phyloP scores from a whole-genome alignment of 2,329 filamentous ascomycete genomes.

The Aspergillus neotritici region DNA sequence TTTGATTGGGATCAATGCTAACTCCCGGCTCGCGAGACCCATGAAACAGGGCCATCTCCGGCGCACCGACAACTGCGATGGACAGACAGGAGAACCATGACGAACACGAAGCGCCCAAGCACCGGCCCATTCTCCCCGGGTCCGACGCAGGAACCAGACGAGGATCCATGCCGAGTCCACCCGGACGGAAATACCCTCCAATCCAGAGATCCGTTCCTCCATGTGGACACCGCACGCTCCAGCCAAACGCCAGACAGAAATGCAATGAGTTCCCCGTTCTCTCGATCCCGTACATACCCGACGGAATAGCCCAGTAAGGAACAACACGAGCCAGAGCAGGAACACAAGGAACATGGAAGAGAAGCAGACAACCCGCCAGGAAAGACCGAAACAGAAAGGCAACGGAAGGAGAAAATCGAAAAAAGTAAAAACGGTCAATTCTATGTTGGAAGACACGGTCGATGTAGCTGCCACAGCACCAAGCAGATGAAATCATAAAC shows the following conservation, averaged over 20 bases:
- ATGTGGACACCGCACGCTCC: conserved; percentile 28
- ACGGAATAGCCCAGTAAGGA: not conserved
- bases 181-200: conserved; percentile 26
- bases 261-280: conserved; percentile 25
- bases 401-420: conserved; percentile 12
- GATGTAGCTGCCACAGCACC: conserved; percentile 37
- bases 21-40: conserved; percentile 28
- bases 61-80: conserved; percentile 20
- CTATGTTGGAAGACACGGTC: conserved; percentile 37
- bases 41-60: conserved; percentile 20
- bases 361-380: conserved; percentile 3
- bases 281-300: too few relatives aligned
- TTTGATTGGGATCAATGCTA: conserved; percentile 15
- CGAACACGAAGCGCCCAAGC: conserved; percentile 24
- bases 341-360: conserved; percentile 20
- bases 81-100: conserved; percentile 24
- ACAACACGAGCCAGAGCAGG: conserved; percentile 14
- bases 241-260: conserved; percentile 41
- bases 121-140: conserved; percentile 32
- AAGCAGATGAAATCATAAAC: conserved; percentile 36
- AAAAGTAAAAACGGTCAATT: conserved; percentile 31
- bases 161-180: conserved; percentile 24
- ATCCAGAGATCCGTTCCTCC: conserved; percentile 25
- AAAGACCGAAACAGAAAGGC: conserved; percentile 11
- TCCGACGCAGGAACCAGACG: conserved; percentile 31